A percentile compares a stretch with the other conserved stretches of the same genome.
phyloP scores from a whole-genome alignment of 2,329 filamentous ascomycete species.

The Zymoseptoria tritici region DNA sequence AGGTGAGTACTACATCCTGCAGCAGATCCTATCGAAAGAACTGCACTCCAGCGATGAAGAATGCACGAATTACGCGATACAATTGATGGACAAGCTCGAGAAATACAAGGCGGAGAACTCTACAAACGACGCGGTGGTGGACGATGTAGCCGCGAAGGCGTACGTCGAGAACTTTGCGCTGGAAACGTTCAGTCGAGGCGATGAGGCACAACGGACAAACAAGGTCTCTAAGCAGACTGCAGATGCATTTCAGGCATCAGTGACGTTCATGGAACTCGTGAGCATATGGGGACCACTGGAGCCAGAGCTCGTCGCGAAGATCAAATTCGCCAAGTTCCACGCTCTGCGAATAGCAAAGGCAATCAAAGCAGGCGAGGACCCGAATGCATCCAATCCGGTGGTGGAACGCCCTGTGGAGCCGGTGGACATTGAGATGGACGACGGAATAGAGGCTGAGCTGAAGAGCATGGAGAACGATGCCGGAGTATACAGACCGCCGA shows the following conservation, averaged over 20 bases:
- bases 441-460: constrained; percentile 23
- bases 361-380: constrained; percentile 82
- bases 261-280: constrained; percentile 83
- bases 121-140: constrained; percentile 72
- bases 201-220: constrained; percentile 72
- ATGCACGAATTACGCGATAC: constrained; percentile 70
- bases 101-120: constrained; percentile 66
- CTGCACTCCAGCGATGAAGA: constrained; percentile 74
- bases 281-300: constrained; percentile 76
- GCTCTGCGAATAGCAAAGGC: constrained; percentile 85
- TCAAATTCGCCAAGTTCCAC: constrained; percentile 96
- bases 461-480: constrained; percentile 20
- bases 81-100: constrained; percentile 87
- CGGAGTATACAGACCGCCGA: constrained; percentile 37
- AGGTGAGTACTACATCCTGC: constrained; percentile 89
- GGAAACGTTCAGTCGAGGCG: constrained; percentile 77
- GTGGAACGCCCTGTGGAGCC: constrained; percentile 38
- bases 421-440: constrained; percentile 10
- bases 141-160: constrained; percentile 79
- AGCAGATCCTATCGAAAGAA: constrained; percentile 75
- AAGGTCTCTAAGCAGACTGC: constrained; percentile 65
- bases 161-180: constrained; percentile 92
- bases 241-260: constrained; percentile 86
- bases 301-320: constrained; percentile 70
- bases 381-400: constrained; percentile 81